Conservation (phyloP, 176 grass and related monocot species). For the Pontederia paniculata region DNA sequence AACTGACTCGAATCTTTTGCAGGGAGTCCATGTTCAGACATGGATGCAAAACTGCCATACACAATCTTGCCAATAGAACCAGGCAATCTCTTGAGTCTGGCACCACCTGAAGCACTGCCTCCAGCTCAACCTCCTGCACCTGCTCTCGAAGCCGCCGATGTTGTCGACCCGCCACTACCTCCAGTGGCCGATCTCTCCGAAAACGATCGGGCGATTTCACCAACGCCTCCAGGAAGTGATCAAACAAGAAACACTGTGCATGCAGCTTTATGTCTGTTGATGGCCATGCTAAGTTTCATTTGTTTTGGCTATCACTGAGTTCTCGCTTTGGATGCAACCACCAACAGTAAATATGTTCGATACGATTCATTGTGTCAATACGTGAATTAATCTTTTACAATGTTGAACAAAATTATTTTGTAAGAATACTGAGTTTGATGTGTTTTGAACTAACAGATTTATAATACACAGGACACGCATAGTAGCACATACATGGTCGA, state of each 20-base stretch:
- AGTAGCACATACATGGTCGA: too few relatives aligned
- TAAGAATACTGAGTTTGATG: too few relatives aligned
- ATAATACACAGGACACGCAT: too few relatives aligned
- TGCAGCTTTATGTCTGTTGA: slow-evolving; percentile 5
- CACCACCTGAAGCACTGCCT: slow-evolving; percentile 32
- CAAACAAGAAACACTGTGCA: not conserved
- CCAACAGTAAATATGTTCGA: too few relatives aligned
- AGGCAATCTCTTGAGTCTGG: slow-evolving; percentile 38
- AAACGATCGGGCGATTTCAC: not conserved
- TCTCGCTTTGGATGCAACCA: too few relatives aligned
- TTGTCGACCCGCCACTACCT: slow-evolving; percentile 69
- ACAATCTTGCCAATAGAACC: slow-evolving; percentile 45
- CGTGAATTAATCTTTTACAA: too few relatives aligned
- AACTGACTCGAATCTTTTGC: slow-evolving; percentile 6
- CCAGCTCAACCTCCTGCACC: slow-evolving; percentile 55
- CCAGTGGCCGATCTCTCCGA: slow-evolving; percentile 24
- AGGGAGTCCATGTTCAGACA: slow-evolving; percentile 73
- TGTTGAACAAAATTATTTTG: too few relatives aligned
- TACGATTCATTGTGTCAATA: too few relatives aligned
- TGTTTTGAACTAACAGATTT: too few relatives aligned
- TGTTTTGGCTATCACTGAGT: not conserved
- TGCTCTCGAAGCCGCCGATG: slow-evolving; percentile 44
- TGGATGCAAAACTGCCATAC: slow-evolving; percentile 44
- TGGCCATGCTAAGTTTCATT: slow-evolving; percentile 3
- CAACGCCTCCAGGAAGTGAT: not conserved